These are phyloP conservation scores for Raddia distichophylla DNA, from an alignment of 176 grass and related monocot species.

Conservation along the genomic window DNA sequence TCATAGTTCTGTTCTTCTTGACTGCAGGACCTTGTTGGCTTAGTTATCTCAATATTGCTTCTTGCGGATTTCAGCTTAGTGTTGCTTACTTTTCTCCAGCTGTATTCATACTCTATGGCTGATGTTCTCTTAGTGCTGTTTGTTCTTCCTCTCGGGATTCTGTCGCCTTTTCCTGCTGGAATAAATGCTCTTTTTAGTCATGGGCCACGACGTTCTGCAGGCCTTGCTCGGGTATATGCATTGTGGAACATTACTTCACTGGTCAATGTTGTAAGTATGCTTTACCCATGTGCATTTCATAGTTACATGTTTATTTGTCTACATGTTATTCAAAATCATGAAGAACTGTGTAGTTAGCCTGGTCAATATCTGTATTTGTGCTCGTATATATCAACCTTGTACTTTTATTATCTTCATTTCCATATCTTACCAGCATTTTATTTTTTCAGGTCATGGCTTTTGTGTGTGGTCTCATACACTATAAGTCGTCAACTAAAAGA, in stretches of 20 bases:
- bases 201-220: slow-evolving; percentile 91
- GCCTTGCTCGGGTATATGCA: slow-evolving; percentile 96
- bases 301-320: slow-evolving; percentile 13
- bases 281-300: slow-evolving; percentile 1
- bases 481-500: slow-evolving; percentile 86
- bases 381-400: neutral
- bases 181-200: slow-evolving; percentile 99
- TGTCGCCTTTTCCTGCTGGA: slow-evolving; percentile 97
- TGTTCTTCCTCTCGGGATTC: slow-evolving; percentile 95
- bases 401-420: slow-evolving; percentile 11
- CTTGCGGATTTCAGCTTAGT: slow-evolving; percentile 97
- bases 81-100: slow-evolving; percentile 93
- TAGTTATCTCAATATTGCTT: slow-evolving; percentile 93
- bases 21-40: slow-evolving; percentile 97
- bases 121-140: slow-evolving; percentile 96
- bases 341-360: neutral
- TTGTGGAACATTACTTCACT: slow-evolving; percentile 98
- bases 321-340: neutral
- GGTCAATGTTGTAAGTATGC: slow-evolving; percentile 93
- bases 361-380: slow-evolving; percentile 8
- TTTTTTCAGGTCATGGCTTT: slow-evolving; percentile 86
- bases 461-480: slow-evolving; percentile 92
- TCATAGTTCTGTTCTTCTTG: slow-evolving; percentile 40
- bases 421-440: slow-evolving; percentile 29
- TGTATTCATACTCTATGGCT: slow-evolving; percentile 94